Percentiles rank a stretch among this genome's conserved stretches.
Conservation (phyloP, 495 filamentous ascomycete species). For the Daldinia grandis region DNA sequence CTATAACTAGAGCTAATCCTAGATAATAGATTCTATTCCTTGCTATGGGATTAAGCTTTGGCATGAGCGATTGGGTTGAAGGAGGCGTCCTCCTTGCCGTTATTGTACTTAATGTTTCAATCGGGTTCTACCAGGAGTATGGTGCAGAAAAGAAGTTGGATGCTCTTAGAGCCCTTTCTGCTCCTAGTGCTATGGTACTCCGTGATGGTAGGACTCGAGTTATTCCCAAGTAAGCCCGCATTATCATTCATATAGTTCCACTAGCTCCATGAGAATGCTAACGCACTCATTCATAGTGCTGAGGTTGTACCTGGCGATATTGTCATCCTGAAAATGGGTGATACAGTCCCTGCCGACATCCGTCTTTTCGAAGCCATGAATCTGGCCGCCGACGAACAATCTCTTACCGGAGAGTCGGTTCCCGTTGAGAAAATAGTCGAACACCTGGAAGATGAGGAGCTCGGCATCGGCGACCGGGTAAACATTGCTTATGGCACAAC, state of each 20-base stretch:
- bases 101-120: conserved; percentile 81
- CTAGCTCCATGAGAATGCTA: conserved; percentile 4
- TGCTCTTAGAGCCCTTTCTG: conserved; percentile 76
- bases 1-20: conserved; percentile 24
- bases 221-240: conserved; percentile 63
- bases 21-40: conserved; percentile 73
- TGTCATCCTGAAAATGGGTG: conserved; percentile 80
- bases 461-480: conserved; percentile 69
- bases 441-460: conserved; percentile 55
- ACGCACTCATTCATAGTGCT: conserved; percentile 54
- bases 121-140: conserved; percentile 84
- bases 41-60: conserved; percentile 85
- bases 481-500: conserved; percentile 77
- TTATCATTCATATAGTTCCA: not conserved
- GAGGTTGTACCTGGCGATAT: conserved; percentile 87
- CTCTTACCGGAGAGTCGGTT: conserved; percentile 75
- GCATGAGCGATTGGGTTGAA: conserved; percentile 81
- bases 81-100: conserved; percentile 83
- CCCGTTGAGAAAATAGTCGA: conserved; percentile 63
- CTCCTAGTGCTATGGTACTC: conserved; percentile 79
- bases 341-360: conserved; percentile 82
- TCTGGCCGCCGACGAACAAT: conserved; percentile 72
- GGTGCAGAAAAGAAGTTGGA: conserved; percentile 88
- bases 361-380: conserved; percentile 83
- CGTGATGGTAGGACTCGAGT: conserved; percentile 72